These are phyloP conservation scores for Cercophora scortea DNA, from an alignment of 495 filamentous ascomycete genomes.

Conservation along the genomic window DNA sequence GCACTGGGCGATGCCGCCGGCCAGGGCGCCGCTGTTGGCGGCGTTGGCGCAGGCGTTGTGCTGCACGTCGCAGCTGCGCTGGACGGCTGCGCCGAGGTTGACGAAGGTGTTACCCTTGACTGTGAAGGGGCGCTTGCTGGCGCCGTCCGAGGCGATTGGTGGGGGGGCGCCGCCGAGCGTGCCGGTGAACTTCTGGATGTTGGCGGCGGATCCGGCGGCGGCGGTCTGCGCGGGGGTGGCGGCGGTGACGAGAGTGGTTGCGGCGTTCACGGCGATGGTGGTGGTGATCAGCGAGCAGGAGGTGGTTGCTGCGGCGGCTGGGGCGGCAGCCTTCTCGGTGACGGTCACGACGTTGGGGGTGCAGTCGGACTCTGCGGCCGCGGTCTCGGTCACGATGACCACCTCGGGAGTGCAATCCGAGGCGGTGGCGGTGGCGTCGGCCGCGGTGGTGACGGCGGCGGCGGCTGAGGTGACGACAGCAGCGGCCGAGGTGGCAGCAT, in stretches of 20 bases:
- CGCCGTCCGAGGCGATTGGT: conserved; percentile 35
- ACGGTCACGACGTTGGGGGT: not conserved
- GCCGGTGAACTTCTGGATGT: conserved; percentile 50
- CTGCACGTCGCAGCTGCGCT: conserved; percentile 45
- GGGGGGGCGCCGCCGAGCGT: conserved; percentile 44
- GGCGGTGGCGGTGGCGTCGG: conserved; percentile 5
- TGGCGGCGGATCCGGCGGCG: conserved; percentile 16
- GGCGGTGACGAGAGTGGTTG: conserved; percentile 20
- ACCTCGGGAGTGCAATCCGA: not conserved
- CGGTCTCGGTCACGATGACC: not conserved
- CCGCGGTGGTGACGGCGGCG: conserved; percentile 37
- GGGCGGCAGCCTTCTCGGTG: conserved; percentile 13
- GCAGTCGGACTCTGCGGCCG: not conserved
- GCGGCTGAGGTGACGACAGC: conserved; percentile 30
- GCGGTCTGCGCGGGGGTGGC: conserved; percentile 19
- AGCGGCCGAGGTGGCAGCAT: conserved; percentile 10
- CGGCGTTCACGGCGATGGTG: conserved; percentile 18
- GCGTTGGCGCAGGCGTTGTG: conserved; percentile 48
- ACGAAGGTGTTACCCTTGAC: conserved; percentile 47
- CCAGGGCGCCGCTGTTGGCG: conserved; percentile 36
- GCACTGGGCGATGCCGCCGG: conserved; percentile 35
- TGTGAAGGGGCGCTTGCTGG: conserved; percentile 39
- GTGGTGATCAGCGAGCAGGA: conserved; percentile 2
- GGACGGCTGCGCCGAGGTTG: conserved; percentile 37
- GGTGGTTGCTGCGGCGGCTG: not conserved